Evolutionary conservation across 2,329 filamentous ascomycete species (phyloP), one percentile per base, ranked within the genome.

Genomic region (Paraphaeosphaeria sporulosa): DNA sequence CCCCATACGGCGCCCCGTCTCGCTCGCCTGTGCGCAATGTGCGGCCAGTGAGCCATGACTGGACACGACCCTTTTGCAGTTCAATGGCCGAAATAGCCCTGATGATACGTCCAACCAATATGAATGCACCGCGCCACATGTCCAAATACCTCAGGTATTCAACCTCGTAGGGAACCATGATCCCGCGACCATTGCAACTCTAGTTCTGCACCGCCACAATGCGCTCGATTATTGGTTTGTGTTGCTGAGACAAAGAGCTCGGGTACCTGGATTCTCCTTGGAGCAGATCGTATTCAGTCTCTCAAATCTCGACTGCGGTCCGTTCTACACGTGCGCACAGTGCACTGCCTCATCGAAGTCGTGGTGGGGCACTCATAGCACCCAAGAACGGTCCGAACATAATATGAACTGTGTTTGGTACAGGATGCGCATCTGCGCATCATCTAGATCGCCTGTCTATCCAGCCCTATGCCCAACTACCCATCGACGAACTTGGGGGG

Each of bases 331-430:
- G 32, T 51, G 44, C 44, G 25, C 44, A 9, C 15, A 47, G 25
- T 47, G 48, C 48, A 50, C 48, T 13, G 48, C 48, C 48, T 23
- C n/a, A n/a, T 36, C 13, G 13, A 27, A 49, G 32, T 38, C 30
- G 30, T 30, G 36, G n/a, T 19, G 32, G 30, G 19, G 13, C 32
- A 51, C 48, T 9, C 12, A 38, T 51, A 25, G 32, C 12, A 51
- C 19, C 27, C 15, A 9, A 19, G 25, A n/a, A 17, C 38, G 7
- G 19, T 19, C 9, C n/a, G 8, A 40, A 51, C 48, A n/a, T 51
- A 23, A 13, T 38, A 25, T 51, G n/a, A n/a, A 40, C 21, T 23
- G 19, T 21, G 32, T 32, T 25, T 30, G 8, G 38, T 36, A 27
- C 25, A 27, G 25, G 25, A 27, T 27, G 25, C 25, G 25, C 25